Evolutionary conservation across 2,329 filamentous ascomycete species (phyloP).

Genomic region (Blastomyces gilchristii): DNA sequence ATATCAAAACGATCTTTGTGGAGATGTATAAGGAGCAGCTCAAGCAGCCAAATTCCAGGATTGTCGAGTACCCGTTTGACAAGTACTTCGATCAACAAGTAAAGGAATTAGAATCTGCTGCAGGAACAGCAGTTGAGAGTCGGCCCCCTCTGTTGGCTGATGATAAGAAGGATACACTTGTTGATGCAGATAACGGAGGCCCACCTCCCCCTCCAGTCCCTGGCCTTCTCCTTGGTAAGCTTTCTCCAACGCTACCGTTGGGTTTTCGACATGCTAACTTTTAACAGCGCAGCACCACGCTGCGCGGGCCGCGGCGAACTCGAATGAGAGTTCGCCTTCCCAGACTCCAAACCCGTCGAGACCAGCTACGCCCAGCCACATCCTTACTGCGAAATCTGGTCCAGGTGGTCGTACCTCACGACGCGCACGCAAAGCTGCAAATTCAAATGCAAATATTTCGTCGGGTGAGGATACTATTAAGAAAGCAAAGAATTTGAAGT

Average conservation of each 20-base stretch:
- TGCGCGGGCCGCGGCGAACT: slow-evolving; percentile 38
- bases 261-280: slow-evolving; percentile 18
- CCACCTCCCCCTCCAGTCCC: slow-evolving; percentile 44
- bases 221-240: slow-evolving; percentile 40
- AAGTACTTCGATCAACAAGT: slow-evolving; percentile 92
- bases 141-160: slow-evolving; percentile 27
- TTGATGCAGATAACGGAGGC: slow-evolving; percentile 41
- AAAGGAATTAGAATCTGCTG: slow-evolving; percentile 52
- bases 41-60: slow-evolving; percentile 65
- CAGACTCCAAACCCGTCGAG: slow-evolving; percentile 66
- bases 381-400: slow-evolving; percentile 42
- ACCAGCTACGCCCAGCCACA: slow-evolving; percentile 61
- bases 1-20: slow-evolving; percentile 84
- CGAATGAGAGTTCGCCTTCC: slow-evolving; percentile 59
- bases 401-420: slow-evolving; percentile 69
- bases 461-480: slow-evolving; percentile 73
- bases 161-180: slow-evolving; percentile 39
- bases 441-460: slow-evolving; percentile 44
- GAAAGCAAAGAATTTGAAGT: slow-evolving; percentile 44
- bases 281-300: slow-evolving; percentile 35
- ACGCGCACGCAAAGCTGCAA: slow-evolving; percentile 61
- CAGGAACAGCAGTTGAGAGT: slow-evolving; percentile 36
- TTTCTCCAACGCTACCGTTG: background rate
- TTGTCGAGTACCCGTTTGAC: slow-evolving; percentile 77
- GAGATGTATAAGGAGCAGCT: slow-evolving; percentile 83